phyloP scores from a whole-genome alignment of 495 filamentous ascomycete species.

The Podospora tetraspora region DNA sequence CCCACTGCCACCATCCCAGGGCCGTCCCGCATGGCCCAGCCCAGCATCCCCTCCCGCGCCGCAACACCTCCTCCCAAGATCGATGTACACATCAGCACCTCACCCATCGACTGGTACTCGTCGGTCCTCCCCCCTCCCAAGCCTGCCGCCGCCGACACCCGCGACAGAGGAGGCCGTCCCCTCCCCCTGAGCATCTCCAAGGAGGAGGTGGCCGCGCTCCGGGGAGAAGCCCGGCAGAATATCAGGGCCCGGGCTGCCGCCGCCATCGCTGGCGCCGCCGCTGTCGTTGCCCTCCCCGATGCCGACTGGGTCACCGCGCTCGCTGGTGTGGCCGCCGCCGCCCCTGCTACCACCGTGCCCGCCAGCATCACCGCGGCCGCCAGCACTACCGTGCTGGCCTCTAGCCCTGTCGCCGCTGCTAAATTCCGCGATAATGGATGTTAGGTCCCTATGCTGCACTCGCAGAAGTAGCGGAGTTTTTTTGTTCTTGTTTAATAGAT shows the following conservation, averaged over 20 bases:
- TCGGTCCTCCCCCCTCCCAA: neutral
- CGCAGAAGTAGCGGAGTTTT: neutral
- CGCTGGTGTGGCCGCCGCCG: neutral
- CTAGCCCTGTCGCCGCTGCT: no score
- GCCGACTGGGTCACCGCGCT: neutral
- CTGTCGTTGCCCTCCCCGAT: neutral
- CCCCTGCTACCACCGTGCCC: no score
- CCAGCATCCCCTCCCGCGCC: neutral
- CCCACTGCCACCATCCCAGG: no score
- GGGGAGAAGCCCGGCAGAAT: neutral
- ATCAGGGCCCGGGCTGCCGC: neutral
- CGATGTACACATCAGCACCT: neutral
- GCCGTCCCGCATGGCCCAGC: neutral
- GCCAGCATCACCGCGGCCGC: neutral
- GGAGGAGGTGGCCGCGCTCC: neutral
- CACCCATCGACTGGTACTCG: neutral
- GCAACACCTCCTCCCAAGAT: neutral
- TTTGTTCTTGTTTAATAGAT: neutral
- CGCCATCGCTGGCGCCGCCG: no score
- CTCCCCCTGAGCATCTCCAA: neutral
- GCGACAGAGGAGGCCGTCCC: neutral
- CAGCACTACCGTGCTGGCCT: no score
- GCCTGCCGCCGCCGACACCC: neutral
- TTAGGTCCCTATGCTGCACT: neutral
- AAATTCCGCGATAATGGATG: neutral